These are phyloP conservation scores for Lippia alba DNA, from an alignment of 305 asterid genomes.

Conservation along the genomic window DNA sequence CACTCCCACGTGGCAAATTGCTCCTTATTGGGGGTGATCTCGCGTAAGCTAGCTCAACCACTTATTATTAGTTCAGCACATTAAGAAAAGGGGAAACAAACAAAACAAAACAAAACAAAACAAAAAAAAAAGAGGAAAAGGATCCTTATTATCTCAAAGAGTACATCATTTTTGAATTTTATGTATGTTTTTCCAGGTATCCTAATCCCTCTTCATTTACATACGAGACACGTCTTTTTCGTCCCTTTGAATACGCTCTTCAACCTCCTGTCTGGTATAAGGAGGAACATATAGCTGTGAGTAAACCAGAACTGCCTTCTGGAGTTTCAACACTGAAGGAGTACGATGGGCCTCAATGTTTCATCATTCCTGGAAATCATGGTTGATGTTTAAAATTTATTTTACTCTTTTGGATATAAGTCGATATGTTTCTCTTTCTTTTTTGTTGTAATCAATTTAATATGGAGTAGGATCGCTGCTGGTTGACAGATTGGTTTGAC, in stretches of 20 bases:
- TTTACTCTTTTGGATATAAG: not conserved
- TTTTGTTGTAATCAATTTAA: not conserved
- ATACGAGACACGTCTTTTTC: constrained; percentile 70
- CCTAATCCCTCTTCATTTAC: constrained; percentile 75
- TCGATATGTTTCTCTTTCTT: not conserved
- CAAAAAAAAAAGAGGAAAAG: no score
- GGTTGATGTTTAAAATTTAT: constrained; percentile 41
- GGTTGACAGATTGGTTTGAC: constrained; percentile 72
- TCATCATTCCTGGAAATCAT: constrained; percentile 75
- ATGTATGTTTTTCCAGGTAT: constrained; percentile 44
- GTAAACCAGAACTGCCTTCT: constrained; percentile 67
- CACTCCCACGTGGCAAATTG: constrained; percentile 65
- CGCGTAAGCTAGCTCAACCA: constrained; percentile 65
- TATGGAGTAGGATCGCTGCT: not conserved
- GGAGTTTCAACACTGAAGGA: constrained; percentile 55
- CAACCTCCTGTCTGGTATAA: constrained; percentile 70
- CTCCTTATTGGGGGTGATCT: constrained; percentile 84
- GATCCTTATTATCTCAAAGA: no score
- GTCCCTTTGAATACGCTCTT: constrained; percentile 74
- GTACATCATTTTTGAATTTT: not conserved
- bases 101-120: no score
- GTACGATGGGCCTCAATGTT: constrained; percentile 74
- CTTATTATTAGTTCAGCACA: not conserved
- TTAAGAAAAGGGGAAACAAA: no score
- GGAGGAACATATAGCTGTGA: constrained; percentile 68